Evolutionary conservation across 495 filamentous ascomycete genomes (phyloP), one percentile per base, ranked within the genome.

Genomic region (Mycothermus thermophilus): DNA sequence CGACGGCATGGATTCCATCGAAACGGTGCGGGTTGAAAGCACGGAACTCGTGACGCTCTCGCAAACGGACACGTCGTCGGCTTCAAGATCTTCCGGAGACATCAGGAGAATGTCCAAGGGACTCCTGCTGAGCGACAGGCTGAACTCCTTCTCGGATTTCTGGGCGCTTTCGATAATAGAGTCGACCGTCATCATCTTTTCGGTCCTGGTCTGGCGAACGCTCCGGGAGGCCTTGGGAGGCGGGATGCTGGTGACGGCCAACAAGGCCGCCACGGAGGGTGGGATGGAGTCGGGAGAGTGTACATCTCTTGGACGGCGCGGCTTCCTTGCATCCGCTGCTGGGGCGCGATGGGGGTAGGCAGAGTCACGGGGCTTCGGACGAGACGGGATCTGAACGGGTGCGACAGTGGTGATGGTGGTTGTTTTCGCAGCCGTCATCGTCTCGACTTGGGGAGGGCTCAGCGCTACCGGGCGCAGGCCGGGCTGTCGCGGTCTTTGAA

Each of bases 171-270:
- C 54, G 9, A 71, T 55, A 24, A 69, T 66, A 20, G 60, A 56
- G 32, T 68, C 64, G 7, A 67, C 60, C n/a, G 62, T 66, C 58
- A 69, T 50, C 26, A 57, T 45, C 41, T 57, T 60, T 24, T 57
- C 53, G 8, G 26, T 26, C 31, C 37, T 48, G 15, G 39, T 35
- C 18, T 47, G 41, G 10, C 50, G 43, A 31, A 44, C 11, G 36
- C 48, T 46, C 40, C 50, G 42, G 12, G 46, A 34, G 12, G 44
- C 38, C 34, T 31, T 63, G 13, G 59, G 67, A 3, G 59, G 62
- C 3, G 72, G 73, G 38, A 77, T 77, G 38, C 57, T 64, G 32
- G 73, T 77, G 34, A 71, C 50, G 25, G 72, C 73, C 4, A 77
- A 62, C 33, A 77, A 57, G 3, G 69, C 71, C 0, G 72, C 73